phyloP scores from a whole-genome alignment of 257 asterid species.

The Solanum appendiculatum region DNA sequence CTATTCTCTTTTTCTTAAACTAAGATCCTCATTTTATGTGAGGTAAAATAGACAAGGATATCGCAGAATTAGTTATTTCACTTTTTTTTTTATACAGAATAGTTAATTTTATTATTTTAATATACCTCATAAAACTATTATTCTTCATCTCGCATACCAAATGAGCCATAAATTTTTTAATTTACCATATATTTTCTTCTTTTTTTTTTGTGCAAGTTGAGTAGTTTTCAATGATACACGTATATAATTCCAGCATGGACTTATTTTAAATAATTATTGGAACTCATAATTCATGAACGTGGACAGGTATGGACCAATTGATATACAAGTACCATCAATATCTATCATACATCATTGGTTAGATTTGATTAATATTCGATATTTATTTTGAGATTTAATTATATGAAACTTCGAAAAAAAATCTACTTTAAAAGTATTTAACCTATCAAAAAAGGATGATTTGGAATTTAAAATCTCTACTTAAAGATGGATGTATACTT shows the following conservation, averaged over 20 bases:
- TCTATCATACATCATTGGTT: neutral
- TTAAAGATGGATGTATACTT: neutral
- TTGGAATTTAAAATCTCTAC: fast-evolving
- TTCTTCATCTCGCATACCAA: neutral
- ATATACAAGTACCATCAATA: neutral
- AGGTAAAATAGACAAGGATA: too few species aligned
- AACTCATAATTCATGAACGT: neutral
- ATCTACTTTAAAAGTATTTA: too few species aligned
- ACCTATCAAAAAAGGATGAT: neutral
- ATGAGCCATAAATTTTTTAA: neutral
- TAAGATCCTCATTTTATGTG: too few species aligned
- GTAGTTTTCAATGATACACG: neutral
- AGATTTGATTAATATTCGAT: neutral
- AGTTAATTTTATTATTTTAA: too few species aligned
- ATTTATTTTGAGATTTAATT: neutral
- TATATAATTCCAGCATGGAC: neutral
- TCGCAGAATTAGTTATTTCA: too few species aligned
- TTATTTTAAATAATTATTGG: neutral
- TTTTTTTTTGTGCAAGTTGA: neutral
- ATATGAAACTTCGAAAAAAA: neutral
- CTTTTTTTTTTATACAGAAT: too few species aligned
- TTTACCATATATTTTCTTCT: neutral
- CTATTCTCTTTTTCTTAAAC: too few species aligned
- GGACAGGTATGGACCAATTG: neutral
- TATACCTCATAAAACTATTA: neutral